Percentiles rank a stretch among this genome's conserved stretches.
These are phyloP conservation scores for Prunus kanzakura DNA, from an alignment of 306 rosid genomes.

Conservation along the genomic window DNA sequence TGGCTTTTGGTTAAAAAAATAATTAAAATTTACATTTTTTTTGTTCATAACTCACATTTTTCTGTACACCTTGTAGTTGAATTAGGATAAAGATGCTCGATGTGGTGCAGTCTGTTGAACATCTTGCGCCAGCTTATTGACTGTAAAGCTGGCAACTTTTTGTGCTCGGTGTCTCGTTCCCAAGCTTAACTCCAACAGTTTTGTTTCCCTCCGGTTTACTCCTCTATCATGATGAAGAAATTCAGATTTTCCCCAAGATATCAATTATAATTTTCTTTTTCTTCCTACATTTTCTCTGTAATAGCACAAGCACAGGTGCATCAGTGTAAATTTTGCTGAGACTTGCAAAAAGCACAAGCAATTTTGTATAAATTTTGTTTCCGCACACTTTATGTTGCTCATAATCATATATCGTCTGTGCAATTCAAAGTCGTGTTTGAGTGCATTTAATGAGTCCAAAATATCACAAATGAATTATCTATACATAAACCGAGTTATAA, in stretches of 20 bases:
- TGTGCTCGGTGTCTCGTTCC: not conserved
- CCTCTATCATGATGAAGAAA: not conserved
- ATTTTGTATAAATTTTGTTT: slow-evolving; percentile 8
- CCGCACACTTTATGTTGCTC: not conserved
- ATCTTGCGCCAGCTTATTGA: not conserved
- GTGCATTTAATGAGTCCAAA: not conserved
- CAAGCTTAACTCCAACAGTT: slow-evolving; percentile 5
- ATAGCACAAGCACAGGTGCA: not conserved
- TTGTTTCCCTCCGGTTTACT: slow-evolving; percentile 17
- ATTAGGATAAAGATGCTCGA: slow-evolving; percentile 3
- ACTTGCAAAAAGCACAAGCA: slow-evolving; percentile 10
- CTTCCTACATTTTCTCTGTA: slow-evolving; percentile 12
- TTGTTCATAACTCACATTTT: not conserved
- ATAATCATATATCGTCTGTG: not conserved
- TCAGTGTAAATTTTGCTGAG: slow-evolving; percentile 9
- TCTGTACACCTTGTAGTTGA: not conserved
- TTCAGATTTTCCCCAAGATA: not conserved
- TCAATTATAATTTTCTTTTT: not conserved
- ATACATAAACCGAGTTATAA: not conserved
- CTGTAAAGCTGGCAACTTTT: not conserved
- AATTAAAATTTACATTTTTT: not conserved
- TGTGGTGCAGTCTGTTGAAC: not conserved
- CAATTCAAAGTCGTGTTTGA: not conserved
- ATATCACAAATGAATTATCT: not conserved
- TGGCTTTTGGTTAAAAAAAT: not conserved